Evolutionary conservation across 495 filamentous ascomycete species (phyloP).

Genomic region (Staphylotrichum tortipilum): DNA sequence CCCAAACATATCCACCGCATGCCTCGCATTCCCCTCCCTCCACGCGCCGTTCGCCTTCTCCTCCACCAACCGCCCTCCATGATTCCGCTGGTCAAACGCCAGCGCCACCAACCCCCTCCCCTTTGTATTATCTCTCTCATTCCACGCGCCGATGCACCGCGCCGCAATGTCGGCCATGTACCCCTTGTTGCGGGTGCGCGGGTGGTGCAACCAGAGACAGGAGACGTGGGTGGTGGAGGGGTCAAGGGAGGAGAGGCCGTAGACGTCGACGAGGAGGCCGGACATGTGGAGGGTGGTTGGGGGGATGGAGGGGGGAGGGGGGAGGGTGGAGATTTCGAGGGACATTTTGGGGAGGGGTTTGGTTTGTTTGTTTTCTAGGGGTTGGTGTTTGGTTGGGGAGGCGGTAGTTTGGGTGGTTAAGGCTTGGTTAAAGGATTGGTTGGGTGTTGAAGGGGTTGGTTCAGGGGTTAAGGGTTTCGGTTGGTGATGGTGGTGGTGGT

Average conservation of each 20-base stretch:
- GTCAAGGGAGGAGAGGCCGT: conserved; percentile 67
- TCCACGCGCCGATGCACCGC: conserved; percentile 31
- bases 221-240: conserved; percentile 44
- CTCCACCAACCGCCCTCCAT: conserved; percentile 61
- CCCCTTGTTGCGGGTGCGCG: conserved; percentile 57
- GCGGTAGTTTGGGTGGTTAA: no score
- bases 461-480: no score
- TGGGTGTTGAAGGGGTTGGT: no score
- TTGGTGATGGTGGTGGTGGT: no score
- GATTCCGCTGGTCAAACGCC: conserved; percentile 84
- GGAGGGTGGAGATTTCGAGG: conserved; percentile 11
- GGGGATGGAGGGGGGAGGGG: conserved; percentile 44
- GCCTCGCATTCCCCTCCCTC: conserved; percentile 68
- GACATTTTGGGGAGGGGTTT: conserved; percentile 10
- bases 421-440: no score
- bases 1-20: conserved; percentile 83
- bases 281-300: conserved; percentile 55
- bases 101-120: conserved; percentile 60
- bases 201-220: conserved; percentile 82
- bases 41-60: conserved; percentile 60
- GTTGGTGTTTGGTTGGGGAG: neutral
- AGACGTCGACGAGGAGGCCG: conserved; percentile 67
- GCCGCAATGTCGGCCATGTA: conserved; percentile 52
- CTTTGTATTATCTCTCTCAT: conserved; percentile 6
- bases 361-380: neutral